Evolutionary conservation across 2,329 filamentous ascomycete species (phyloP).

Genomic region (Cladobotryum protrusum): DNA sequence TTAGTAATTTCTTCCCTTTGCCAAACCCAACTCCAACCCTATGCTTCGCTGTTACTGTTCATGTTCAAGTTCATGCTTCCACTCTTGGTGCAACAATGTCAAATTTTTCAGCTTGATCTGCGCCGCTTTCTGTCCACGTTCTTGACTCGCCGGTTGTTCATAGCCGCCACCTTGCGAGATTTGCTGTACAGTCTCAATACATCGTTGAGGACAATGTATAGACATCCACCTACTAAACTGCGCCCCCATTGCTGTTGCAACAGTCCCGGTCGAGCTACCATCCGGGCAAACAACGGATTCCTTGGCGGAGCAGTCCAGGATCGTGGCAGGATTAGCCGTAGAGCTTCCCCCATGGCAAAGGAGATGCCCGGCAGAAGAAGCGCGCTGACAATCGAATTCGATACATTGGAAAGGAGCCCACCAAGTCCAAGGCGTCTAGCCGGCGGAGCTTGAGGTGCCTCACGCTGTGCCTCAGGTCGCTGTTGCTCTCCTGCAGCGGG

Average conservation of each 20-base stretch:
- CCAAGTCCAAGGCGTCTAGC: slow-evolving; percentile 29
- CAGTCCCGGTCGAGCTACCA: slow-evolving; percentile 51
- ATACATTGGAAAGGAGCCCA: slow-evolving; percentile 34
- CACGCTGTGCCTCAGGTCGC: slow-evolving; percentile 21
- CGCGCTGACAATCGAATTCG: slow-evolving; percentile 46
- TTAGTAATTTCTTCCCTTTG: no score
- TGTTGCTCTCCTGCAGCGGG: slow-evolving; percentile 11
- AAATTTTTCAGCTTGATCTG: not conserved
- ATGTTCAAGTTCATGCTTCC: not conserved
- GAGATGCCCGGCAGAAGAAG: slow-evolving; percentile 79
- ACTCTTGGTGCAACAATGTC: not conserved
- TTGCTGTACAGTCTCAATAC: slow-evolving; percentile 56
- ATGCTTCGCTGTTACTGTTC: not conserved
- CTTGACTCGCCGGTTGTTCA: slow-evolving; percentile 47
- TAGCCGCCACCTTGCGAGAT: slow-evolving; percentile 53
- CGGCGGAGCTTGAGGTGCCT: slow-evolving; percentile 30
- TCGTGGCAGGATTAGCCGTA: slow-evolving; percentile 62
- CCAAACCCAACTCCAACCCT: not conserved
- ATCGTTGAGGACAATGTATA: slow-evolving; percentile 81
- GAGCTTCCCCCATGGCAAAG: slow-evolving; percentile 67
- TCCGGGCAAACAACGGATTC: slow-evolving; percentile 16
- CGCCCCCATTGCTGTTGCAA: slow-evolving; percentile 83
- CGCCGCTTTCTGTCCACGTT: slow-evolving; percentile 38
- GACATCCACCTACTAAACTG: slow-evolving; percentile 79
- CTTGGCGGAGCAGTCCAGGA: slow-evolving; percentile 52